Base-by-base conservation (phyloP, 805 yeast genomes). In the Candida awuae region DNA sequence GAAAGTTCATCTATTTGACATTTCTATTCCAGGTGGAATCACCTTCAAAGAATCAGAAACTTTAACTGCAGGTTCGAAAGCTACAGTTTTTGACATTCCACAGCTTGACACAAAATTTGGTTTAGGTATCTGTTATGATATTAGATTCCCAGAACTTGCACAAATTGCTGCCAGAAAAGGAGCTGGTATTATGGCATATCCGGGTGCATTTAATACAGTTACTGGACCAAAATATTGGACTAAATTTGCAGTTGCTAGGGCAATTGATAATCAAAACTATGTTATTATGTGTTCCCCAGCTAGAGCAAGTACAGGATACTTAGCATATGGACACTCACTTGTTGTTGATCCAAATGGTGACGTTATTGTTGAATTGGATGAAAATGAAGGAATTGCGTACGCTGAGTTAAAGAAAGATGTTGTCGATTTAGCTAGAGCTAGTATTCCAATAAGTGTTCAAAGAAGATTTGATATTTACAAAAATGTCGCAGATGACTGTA, bases 191-290 rank as follows among this genome's bases (percentile, higher is more conserved):
- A 78, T 82, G 86, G 66, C 78, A 41, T 83, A 80, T 47, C 94
- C 94, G 1, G 85, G 87, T 36, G 94, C 94, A 0, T 83, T 83
- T 64, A 83, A 83, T 63, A 80, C 88, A 6, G 80, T 81, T 13
- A 83, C 92, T 0, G 94, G 94, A 0, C 94, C 94, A 1, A 63
- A 79, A 58, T 90, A 79, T 56, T 83, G 94, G 94, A 82, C 78
- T 50, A 65, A 81, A 42, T 67, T 83, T 43, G 90, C 86, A 1
- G 69, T 78, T 44, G 65, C 85, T 0, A 66, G 92, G 45, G 84
- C 90, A 3, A 75, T 83, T 12, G 94, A 83, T 56, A 83, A 80
- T 53, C 82, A 81, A 56, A 58, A 75, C 13, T 83, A 75, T 46
- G 81, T 84, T 4, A 67, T 90, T 27, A 62, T 85, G 47, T 86